phyloP scores from a whole-genome alignment of 768 basidiomycete species.

The Boletus speciosus region DNA sequence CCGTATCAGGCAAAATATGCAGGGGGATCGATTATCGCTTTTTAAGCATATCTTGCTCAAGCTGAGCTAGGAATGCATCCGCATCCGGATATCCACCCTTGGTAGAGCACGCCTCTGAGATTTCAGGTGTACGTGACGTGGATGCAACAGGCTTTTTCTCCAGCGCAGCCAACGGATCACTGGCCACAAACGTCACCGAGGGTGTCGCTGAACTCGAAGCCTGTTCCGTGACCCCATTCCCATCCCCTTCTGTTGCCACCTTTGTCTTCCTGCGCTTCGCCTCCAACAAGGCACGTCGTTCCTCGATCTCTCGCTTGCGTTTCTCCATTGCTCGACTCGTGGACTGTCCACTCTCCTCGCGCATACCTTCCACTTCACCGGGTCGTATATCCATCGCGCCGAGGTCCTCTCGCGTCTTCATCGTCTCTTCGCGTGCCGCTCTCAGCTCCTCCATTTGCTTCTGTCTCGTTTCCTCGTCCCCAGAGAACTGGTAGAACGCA shows the following conservation, averaged over 20 bases:
- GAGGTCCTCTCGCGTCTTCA: conserved; percentile 51
- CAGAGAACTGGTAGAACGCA: conserved; percentile 88
- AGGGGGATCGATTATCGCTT: conserved; percentile 2
- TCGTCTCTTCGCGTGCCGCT: conserved; percentile 66
- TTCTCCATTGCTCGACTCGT: conserved; percentile 60
- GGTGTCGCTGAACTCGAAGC: neutral
- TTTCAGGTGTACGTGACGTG: conserved; percentile 18
- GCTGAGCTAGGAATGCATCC: conserved; percentile 62
- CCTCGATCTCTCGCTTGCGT: conserved; percentile 70
- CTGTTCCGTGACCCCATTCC: neutral
- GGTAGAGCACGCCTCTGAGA: conserved; percentile 25
- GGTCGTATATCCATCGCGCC: conserved; percentile 60
- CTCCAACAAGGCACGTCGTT: conserved; percentile 54
- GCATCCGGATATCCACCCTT: conserved; percentile 32
- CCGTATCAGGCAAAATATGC: neutral
- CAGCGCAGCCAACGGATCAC: conserved; percentile 51
- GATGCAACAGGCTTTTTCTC: conserved; percentile 35
- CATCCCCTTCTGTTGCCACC: conserved; percentile 7
- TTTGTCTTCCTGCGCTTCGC: conserved; percentile 62
- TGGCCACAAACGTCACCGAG: conserved; percentile 12
- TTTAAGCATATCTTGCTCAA: conserved; percentile 58
- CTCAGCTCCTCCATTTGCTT: conserved; percentile 83
- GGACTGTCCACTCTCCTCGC: conserved; percentile 29
- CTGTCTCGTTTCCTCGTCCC: conserved; percentile 73
- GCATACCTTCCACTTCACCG: conserved; percentile 80